phyloP scores from a whole-genome alignment of 176 grass and related monocot species.

The Carex cristatella region DNA sequence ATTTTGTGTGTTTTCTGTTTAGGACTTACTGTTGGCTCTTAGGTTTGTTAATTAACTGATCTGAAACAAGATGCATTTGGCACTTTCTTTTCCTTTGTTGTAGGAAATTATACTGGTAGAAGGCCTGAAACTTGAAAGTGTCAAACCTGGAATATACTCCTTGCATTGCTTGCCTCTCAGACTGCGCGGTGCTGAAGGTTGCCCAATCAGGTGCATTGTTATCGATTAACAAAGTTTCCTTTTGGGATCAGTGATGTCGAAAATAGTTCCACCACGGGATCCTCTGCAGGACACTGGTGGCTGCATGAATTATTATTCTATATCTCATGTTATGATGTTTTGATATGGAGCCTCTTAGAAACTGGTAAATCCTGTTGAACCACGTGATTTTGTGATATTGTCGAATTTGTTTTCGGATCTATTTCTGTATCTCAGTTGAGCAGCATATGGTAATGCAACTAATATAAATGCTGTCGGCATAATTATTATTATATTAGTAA shows the following conservation, averaged over 20 bases:
- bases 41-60: background rate
- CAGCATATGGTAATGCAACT: background rate
- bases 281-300: no score
- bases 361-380: background rate
- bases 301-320: background rate
- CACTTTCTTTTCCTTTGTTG: constrained; percentile 11
- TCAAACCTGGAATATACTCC: constrained; percentile 39
- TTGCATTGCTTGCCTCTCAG: constrained; percentile 50
- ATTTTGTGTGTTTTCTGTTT: background rate
- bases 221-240: constrained; percentile 23
- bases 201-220: constrained; percentile 48
- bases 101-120: constrained; percentile 54
- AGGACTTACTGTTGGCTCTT: background rate
- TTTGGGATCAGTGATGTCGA: background rate
- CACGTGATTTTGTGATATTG: background rate
- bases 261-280: background rate
- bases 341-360: background rate
- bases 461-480: background rate
- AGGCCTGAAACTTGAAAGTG: constrained; percentile 41
- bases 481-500: background rate
- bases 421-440: background rate
- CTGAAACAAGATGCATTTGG: background rate
- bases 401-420: background rate
- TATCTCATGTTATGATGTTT: background rate
- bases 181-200: constrained; percentile 39